Conservation (phyloP, 2,329 filamentous ascomycete species). For the Fusarium vanettenii region DNA sequence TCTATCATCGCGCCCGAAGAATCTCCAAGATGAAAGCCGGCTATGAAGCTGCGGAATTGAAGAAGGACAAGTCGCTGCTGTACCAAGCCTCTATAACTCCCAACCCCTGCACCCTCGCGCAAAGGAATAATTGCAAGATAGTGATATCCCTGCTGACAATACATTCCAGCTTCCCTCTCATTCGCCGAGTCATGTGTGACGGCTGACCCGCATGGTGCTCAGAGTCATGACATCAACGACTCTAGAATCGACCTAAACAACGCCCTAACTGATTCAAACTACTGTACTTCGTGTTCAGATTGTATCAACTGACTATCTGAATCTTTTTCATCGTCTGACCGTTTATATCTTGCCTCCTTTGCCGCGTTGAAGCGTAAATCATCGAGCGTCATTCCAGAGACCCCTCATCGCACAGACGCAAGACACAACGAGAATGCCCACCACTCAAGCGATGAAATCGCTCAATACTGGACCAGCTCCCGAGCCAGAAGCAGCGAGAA, state of each 20-base stretch:
- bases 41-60: too few species aligned
- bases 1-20: too few species aligned
- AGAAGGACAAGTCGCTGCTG: background rate
- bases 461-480: background rate
- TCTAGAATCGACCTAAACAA: background rate
- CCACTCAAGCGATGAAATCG: background rate
- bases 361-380: background rate
- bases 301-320: background rate
- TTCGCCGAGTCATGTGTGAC: background rate
- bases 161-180: background rate
- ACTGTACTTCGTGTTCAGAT: background rate
- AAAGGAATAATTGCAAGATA: background rate
- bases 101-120: background rate
- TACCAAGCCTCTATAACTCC: background rate
- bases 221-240: slow-evolving; percentile 31
- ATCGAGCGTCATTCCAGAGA: background rate
- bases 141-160: background rate
- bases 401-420: background rate
- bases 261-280: background rate
- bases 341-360: background rate
- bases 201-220: background rate
- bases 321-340: background rate
- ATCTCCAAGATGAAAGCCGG: too few species aligned
- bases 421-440: background rate
- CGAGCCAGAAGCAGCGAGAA: background rate